phyloP scores from a whole-genome alignment of 306 rosid genomes.

The Pyrus bretschneideri region DNA sequence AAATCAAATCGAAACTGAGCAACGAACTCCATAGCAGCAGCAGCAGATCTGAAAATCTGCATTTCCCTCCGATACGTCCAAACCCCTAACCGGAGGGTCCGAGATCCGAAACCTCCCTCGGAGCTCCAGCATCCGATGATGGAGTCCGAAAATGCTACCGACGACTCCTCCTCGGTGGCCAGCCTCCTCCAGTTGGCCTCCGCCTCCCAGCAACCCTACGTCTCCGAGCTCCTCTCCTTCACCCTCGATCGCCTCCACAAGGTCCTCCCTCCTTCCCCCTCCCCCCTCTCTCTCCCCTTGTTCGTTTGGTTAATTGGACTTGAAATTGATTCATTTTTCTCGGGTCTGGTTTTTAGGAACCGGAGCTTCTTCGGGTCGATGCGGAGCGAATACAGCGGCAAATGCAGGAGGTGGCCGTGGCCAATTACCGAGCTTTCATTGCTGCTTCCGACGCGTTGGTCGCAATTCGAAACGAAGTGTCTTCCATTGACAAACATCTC shows the following conservation, averaged over 20 bases:
- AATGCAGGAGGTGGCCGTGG: slow-evolving; percentile 97
- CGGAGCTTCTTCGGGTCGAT: slow-evolving; percentile 95
- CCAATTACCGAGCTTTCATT: slow-evolving; percentile 81
- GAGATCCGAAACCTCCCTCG: slow-evolving; percentile 12
- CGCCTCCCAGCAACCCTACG: slow-evolving; percentile 86
- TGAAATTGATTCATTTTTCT: neutral
- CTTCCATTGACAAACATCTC: slow-evolving; percentile 50
- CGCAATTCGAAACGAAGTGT: slow-evolving; percentile 80
- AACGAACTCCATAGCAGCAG: neutral
- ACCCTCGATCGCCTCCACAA: slow-evolving; percentile 97
- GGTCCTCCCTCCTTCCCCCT: slow-evolving; percentile 26
- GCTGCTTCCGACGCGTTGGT: slow-evolving; percentile 86
- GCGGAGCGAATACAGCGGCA: slow-evolving; percentile 97
- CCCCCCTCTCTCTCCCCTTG: neutral
- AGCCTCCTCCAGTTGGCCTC: slow-evolving; percentile 74
- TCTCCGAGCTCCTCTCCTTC: slow-evolving; percentile 93
- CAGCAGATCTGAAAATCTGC: slow-evolving; percentile 24
- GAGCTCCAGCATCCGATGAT: slow-evolving; percentile 32
- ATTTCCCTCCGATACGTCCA: slow-evolving; percentile 4
- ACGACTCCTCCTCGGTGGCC: slow-evolving; percentile 30
- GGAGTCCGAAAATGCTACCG: slow-evolving; percentile 49
- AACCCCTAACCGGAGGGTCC: slow-evolving; percentile 1
- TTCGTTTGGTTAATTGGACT: neutral
- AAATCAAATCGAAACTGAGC: neutral
- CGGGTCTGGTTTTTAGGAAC: slow-evolving; percentile 47